A percentile compares a stretch with the other conserved stretches of the same genome.
These are phyloP conservation scores for Apophysomyces elegans DNA, from an alignment of 371 early-diverging fungal species.

Conservation along the genomic window DNA sequence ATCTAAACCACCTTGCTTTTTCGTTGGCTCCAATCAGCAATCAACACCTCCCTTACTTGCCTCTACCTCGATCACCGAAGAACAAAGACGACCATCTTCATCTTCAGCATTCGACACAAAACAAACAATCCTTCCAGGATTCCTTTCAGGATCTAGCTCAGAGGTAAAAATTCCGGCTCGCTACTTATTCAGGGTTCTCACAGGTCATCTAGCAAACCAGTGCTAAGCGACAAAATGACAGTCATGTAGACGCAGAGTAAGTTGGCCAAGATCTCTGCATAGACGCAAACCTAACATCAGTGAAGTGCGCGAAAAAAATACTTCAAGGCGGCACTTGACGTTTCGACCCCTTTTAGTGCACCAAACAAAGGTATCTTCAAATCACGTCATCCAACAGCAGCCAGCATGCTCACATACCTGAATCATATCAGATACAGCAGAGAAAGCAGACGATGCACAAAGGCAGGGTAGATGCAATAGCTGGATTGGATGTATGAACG, in stretches of 20 bases:
- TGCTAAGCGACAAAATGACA: background rate
- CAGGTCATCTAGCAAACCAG: background rate
- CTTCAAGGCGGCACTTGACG: background rate
- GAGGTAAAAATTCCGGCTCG: background rate
- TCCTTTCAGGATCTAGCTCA: background rate
- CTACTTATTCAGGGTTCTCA: too few relatives aligned
- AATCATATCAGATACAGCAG: background rate
- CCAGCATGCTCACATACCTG: background rate
- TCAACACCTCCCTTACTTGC: background rate
- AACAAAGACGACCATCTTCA: background rate
- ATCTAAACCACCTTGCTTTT: constrained; percentile 1
- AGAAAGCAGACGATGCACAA: background rate
- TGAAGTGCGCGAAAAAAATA: background rate
- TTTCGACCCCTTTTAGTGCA: background rate
- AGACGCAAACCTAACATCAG: background rate
- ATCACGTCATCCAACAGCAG: background rate
- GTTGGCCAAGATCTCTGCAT: background rate
- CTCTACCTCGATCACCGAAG: background rate
- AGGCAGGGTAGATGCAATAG: constrained; percentile 1
- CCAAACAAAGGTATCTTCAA: background rate
- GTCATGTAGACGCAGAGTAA: constrained; percentile 2
- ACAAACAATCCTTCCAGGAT: background rate
- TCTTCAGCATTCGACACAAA: background rate
- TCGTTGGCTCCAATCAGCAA: background rate
- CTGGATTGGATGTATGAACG: background rate